phyloP scores from a whole-genome alignment of 2,329 filamentous ascomycete species.

The Curvularia sp. region DNA sequence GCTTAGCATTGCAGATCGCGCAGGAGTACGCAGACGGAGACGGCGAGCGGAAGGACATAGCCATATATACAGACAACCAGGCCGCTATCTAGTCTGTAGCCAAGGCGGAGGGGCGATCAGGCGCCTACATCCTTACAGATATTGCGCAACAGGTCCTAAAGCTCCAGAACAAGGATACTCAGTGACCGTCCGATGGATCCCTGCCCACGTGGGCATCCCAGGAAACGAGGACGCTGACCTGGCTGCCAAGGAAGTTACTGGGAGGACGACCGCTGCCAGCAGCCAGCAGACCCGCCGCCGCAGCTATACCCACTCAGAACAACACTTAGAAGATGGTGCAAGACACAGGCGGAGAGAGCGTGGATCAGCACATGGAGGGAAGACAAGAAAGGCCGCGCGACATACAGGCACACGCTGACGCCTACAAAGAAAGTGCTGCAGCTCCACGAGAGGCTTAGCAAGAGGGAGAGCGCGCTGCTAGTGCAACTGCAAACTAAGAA shows the following conservation, averaged over 20 bases:
- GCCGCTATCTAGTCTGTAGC: slow-evolving; percentile 23
- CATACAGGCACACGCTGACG: slow-evolving; percentile 18
- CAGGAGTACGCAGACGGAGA: slow-evolving; percentile 21
- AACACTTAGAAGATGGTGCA: slow-evolving; percentile 20
- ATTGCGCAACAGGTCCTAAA: slow-evolving; percentile 21
- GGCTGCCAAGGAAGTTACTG: slow-evolving; percentile 26
- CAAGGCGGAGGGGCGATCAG: slow-evolving; percentile 18
- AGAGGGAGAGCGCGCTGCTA: slow-evolving; percentile 22
- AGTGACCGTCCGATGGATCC: slow-evolving; percentile 7
- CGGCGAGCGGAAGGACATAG: slow-evolving; percentile 13
- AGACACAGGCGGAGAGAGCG: slow-evolving; percentile 10
- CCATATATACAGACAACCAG: slow-evolving; percentile 31
- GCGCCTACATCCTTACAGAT: slow-evolving; percentile 26
- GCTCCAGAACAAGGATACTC: slow-evolving; percentile 12
- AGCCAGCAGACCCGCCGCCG: slow-evolving; percentile 20
- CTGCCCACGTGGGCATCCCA: not conserved
- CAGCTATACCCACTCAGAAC: slow-evolving; percentile 9
- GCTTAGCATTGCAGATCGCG: slow-evolving; percentile 28
- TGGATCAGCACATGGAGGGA: slow-evolving; percentile 12
- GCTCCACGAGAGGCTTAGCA: slow-evolving; percentile 23
- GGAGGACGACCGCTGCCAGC: slow-evolving; percentile 13
- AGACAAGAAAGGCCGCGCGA: slow-evolving; percentile 19
- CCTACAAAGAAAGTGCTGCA: slow-evolving; percentile 22
- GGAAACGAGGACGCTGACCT: too few relatives aligned
- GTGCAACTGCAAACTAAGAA: slow-evolving; percentile 27